A percentile compares a stretch with the other conserved stretches of the same genome.
Conservation (phyloP, 2,329 filamentous ascomycete species). For the Arthroderma sp. region DNA sequence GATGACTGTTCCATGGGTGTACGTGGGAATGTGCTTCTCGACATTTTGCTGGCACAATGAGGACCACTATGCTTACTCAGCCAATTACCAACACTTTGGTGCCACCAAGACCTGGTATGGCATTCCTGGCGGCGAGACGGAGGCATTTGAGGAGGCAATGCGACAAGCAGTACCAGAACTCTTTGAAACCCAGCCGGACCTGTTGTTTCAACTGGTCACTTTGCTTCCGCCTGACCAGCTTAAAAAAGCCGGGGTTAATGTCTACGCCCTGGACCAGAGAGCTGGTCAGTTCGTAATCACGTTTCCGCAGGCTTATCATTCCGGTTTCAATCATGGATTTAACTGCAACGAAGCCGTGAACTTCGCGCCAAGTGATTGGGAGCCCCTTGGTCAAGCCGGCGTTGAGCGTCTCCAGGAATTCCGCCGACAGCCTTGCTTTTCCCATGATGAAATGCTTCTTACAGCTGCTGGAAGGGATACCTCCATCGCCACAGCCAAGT, state of each 20-base stretch:
- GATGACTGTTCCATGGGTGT: constrained; percentile 98
- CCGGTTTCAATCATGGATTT: constrained; percentile 96
- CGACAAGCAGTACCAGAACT: constrained; percentile 85
- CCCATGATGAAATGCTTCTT: constrained; percentile 85
- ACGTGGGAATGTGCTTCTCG: constrained; percentile 98
- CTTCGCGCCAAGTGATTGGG: constrained; percentile 91
- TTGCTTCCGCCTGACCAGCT: constrained; percentile 85
- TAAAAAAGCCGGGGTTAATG: constrained; percentile 79
- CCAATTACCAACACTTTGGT: constrained; percentile 96
- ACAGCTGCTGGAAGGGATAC: constrained; percentile 73
- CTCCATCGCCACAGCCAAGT: constrained; percentile 83
- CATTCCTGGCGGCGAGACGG: constrained; percentile 82
- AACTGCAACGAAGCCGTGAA: constrained; percentile 99
- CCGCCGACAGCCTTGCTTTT: constrained; percentile 87
- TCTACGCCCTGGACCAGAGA: constrained; percentile 89
- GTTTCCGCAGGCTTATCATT: constrained; percentile 93
- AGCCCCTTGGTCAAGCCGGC: constrained; percentile 74
- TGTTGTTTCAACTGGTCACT: constrained; percentile 95
- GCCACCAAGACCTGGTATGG: constrained; percentile 99
- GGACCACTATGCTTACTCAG: constrained; percentile 93
- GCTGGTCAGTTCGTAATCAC: constrained; percentile 94
- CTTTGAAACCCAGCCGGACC: constrained; percentile 91
- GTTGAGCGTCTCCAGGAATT: constrained; percentile 80
- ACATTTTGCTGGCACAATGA: constrained; percentile 99
- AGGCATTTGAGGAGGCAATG: constrained; percentile 94